These are phyloP conservation scores for Lactarius hatsudake DNA, from an alignment of 768 basidiomycete species.

Conservation along the genomic window DNA sequence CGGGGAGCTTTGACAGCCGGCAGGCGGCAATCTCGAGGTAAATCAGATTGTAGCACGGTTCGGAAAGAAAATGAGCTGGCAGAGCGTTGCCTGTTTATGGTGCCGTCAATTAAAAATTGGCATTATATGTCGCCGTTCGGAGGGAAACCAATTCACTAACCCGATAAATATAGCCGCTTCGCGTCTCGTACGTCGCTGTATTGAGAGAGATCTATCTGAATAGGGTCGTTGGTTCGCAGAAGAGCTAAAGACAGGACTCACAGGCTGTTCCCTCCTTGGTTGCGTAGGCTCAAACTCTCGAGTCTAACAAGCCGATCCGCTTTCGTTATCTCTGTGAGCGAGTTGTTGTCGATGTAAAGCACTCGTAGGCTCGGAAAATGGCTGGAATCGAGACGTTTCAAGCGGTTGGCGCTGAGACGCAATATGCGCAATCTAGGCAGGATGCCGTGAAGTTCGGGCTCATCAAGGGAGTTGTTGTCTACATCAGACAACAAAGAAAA, in stretches of 20 bases:
- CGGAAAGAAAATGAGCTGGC: conserved; percentile 54
- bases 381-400: conserved; percentile 59
- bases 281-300: conserved; percentile 89
- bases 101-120: conserved; percentile 28
- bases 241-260: conserved; percentile 46
- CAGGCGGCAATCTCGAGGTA: conserved; percentile 93
- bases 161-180: conserved; percentile 92
- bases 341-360: conserved; percentile 90
- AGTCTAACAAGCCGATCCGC: conserved; percentile 62
- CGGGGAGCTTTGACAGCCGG: conserved; percentile 72
- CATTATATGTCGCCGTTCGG: conserved; percentile 24
- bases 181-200: conserved; percentile 83
- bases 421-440: conserved; percentile 80
- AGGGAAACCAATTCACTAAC: conserved; percentile 45
- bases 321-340: conserved; percentile 49
- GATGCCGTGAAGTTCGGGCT: conserved; percentile 50
- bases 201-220: conserved; percentile 42
- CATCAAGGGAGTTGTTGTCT: conserved; percentile 72
- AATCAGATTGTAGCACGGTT: conserved; percentile 82
- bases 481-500: conserved; percentile 21
- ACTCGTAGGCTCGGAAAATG: conserved; percentile 74
- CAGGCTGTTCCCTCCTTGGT: conserved; percentile 77
- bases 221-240: neutral
- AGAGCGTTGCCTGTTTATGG: conserved; percentile 66
- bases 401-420: conserved; percentile 77